Conservation (phyloP, 139 green algal species). For the Chlorella sp. region DNA sequence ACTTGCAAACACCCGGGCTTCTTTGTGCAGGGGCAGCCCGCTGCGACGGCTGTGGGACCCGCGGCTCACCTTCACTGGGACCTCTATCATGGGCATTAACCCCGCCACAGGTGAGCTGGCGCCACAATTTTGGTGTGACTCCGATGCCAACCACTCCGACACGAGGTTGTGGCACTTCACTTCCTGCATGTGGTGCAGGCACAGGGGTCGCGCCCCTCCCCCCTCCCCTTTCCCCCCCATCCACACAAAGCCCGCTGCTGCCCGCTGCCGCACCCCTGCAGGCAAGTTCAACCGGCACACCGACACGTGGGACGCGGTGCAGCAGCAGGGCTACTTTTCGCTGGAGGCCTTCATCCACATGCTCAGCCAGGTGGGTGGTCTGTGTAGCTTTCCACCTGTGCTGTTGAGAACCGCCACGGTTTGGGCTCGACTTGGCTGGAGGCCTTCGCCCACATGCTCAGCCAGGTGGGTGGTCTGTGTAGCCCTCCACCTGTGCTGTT, state of each 20-base stretch:
- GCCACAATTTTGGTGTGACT: too few relatives aligned
- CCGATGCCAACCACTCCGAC: too few relatives aligned
- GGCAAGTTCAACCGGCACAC: slow-evolving; percentile 45
- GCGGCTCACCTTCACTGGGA: slow-evolving; percentile 67
- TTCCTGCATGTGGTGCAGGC: too few relatives aligned
- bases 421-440: too few relatives aligned
- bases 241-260: too few relatives aligned
- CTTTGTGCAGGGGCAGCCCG: not conserved
- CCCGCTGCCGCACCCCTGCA: not conserved
- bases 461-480: slow-evolving; percentile 12
- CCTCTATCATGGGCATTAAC: slow-evolving; percentile 75
- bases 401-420: too few relatives aligned
- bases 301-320: slow-evolving; percentile 69
- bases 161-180: too few relatives aligned
- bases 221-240: too few relatives aligned
- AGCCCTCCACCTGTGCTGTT: too few relatives aligned
- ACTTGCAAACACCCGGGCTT: not conserved
- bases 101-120: slow-evolving; percentile 49
- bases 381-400: too few relatives aligned
- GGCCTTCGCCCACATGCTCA: slow-evolving; percentile 32
- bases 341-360: slow-evolving; percentile 39
- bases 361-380: slow-evolving; percentile 25
- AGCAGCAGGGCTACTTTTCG: slow-evolving; percentile 61
- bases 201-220: too few relatives aligned
- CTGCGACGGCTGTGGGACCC: slow-evolving; percentile 51